phyloP scores from a whole-genome alignment of 1,139 yeast species.

The Hanseniaspora uvarum region DNA sequence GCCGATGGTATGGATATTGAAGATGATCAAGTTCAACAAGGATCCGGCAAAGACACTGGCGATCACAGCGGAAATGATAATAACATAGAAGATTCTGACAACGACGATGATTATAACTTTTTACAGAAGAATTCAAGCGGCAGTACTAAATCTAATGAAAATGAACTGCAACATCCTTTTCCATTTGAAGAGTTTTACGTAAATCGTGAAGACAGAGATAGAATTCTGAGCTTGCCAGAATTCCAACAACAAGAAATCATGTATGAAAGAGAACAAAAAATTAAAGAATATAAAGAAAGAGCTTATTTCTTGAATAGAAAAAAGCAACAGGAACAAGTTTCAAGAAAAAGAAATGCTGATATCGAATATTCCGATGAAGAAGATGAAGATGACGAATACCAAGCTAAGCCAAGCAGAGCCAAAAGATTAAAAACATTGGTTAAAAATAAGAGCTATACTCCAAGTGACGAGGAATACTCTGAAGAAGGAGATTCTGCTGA shows the following conservation, averaged over 20 bases:
- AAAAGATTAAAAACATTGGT: constrained; percentile 14
- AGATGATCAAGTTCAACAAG: constrained; percentile 24
- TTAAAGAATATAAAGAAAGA: constrained; percentile 78
- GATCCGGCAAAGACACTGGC: constrained; percentile 27
- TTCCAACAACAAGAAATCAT: constrained; percentile 81
- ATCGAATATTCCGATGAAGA: constrained; percentile 26
- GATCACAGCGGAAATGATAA: constrained; percentile 33
- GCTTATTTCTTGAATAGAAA: constrained; percentile 41
- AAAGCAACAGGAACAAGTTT: constrained; percentile 54
- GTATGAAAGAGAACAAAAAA: constrained; percentile 84
- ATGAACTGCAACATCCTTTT: constrained; percentile 45
- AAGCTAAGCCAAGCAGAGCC: constrained; percentile 16
- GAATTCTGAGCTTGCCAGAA: constrained; percentile 71
- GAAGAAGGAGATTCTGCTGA: constrained; percentile 32
- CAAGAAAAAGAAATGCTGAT: constrained; percentile 40
- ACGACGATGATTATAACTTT: constrained; percentile 31
- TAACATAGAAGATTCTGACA: constrained; percentile 30
- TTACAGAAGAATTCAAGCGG: constrained; percentile 20
- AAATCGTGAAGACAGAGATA: constrained; percentile 64
- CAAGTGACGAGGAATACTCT: constrained; percentile 13
- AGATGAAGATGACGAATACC: constrained; percentile 29
- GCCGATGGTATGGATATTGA: constrained; percentile 55
- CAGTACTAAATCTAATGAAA: constrained; percentile 20
- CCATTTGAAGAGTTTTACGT: constrained; percentile 88
- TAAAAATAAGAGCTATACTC: background rate